phyloP scores from a whole-genome alignment of 352 stramenopile species.

The Globisporangium barbulae region DNA sequence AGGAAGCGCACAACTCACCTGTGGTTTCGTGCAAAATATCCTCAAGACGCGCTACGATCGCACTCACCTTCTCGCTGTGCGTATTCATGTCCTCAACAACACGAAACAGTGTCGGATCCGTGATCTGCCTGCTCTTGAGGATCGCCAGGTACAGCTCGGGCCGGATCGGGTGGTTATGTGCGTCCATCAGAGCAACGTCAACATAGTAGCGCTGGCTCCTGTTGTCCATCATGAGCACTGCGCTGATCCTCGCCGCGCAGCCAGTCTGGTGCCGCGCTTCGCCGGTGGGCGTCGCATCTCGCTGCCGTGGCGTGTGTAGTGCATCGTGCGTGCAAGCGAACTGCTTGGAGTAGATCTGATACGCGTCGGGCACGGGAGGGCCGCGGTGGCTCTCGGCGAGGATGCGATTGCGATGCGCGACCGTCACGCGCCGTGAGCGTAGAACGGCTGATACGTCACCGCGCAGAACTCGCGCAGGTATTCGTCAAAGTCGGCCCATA shows the following conservation, averaged over 20 bases:
- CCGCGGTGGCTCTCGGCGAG: neutral
- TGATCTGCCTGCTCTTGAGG: neutral
- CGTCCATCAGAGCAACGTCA: neutral
- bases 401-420: neutral
- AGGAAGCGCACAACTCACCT: neutral
- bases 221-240: neutral
- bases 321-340: neutral
- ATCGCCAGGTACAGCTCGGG: neutral
- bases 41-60: neutral
- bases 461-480: neutral
- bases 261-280: neutral
- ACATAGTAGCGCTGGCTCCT: neutral
- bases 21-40: neutral
- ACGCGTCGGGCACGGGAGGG: neutral
- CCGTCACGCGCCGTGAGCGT: neutral
- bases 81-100: neutral
- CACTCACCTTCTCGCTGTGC: neutral
- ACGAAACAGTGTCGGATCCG: neutral
- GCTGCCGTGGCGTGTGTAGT: neutral
- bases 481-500: neutral
- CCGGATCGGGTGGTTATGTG: neutral
- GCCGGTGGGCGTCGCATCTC: neutral
- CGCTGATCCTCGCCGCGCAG: neutral
- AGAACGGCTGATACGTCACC: neutral
- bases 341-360: neutral